These are phyloP conservation scores for Mycena haematopus DNA, from an alignment of 768 basidiomycete species.

Conservation along the genomic window DNA sequence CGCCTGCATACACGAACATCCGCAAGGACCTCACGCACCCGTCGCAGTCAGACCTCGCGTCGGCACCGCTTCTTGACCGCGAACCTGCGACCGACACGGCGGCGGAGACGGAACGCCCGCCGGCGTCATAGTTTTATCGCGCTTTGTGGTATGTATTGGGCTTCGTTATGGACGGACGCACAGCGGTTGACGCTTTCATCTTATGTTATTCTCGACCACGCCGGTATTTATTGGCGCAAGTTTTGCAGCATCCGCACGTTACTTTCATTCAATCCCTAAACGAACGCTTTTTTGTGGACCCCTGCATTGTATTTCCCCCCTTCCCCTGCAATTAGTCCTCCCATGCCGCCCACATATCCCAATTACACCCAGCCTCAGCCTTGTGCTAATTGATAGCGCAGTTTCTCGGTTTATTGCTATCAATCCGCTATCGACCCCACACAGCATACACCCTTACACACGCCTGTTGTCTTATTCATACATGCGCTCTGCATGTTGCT, in stretches of 20 bases:
- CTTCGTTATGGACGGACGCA: slow-evolving; percentile 8
- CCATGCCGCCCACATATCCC: too few relatives aligned
- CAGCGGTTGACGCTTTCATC: slow-evolving; percentile 14
- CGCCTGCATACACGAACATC: slow-evolving; percentile 82
- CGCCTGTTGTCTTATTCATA: not conserved
- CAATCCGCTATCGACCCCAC: slow-evolving; percentile 1
- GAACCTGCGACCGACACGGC: not conserved
- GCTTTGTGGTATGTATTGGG: slow-evolving; percentile 17
- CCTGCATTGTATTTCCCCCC: not conserved
- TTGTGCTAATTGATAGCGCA: not conserved
- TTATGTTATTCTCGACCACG: slow-evolving; percentile 5
- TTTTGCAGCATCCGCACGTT: slow-evolving; percentile 15
- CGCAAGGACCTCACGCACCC: slow-evolving; percentile 31
- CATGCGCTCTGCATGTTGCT: not conserved
- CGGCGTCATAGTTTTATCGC: not conserved
- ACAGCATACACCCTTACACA: not conserved
- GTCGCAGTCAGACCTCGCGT: not conserved
- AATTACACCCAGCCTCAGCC: not conserved
- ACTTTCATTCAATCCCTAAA: slow-evolving; percentile 7
- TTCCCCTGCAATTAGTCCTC: not conserved
- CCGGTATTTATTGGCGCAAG: slow-evolving; percentile 26
- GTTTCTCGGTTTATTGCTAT: slow-evolving; percentile 3
- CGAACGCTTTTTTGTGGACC: slow-evolving; percentile 11
- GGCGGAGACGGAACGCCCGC: not conserved
- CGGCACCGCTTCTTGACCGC: not conserved